Base-by-base conservation (phyloP, 2,329 filamentous ascomycete species). In the Hymenotorrendiella dingleyae region DNA sequence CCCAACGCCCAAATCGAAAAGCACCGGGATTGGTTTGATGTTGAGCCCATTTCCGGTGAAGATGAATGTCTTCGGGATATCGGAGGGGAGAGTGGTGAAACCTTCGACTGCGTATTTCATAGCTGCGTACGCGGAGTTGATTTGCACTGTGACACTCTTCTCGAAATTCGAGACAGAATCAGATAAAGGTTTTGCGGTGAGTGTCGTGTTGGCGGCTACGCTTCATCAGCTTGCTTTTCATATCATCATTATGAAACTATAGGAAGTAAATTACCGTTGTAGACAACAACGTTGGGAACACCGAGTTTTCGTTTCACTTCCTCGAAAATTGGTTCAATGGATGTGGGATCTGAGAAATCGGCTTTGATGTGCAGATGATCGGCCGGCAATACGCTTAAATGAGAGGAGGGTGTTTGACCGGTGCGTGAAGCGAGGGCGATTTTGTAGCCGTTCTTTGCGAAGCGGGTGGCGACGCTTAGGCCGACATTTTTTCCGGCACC, bases 21-120 rank as follows among this genome's bases (percentile, higher is more conserved):
- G 48, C 9, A 40, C 22, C 1, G 59, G 48, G 3, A 68, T 45
- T 4, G 60, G 50, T 0, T 29, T 43, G 1, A 45, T 51, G 49
- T 70, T 70, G 19, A 67, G 47, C 8, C 59, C 59, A 49, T 72
- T 71, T 6, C 68, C 69, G 3, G 65, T 69, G 50, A 60, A 68
- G 40, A 69, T 67, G 50, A 71, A 72, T 2, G 65, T 65, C 46
- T 61, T 66, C n/a, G 62, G 56, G 4, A 54, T 54, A 3, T 54
- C 40, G 4, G 19, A 28, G 9, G 54, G 53, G 7, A 60, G 53
- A 19, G 55, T 29, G 20, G 44, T 50, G 36, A 67, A 69, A 11
- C 49, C 55, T 1, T 51, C 19, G 8, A 55, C 55, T 2, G 67
- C 62, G 48, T 68, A 57, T 52, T 69, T 62, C 4, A 65, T 63